These are phyloP conservation scores for Carex cristatella DNA, from an alignment of 176 grass and related monocot species.

Conservation along the genomic window DNA sequence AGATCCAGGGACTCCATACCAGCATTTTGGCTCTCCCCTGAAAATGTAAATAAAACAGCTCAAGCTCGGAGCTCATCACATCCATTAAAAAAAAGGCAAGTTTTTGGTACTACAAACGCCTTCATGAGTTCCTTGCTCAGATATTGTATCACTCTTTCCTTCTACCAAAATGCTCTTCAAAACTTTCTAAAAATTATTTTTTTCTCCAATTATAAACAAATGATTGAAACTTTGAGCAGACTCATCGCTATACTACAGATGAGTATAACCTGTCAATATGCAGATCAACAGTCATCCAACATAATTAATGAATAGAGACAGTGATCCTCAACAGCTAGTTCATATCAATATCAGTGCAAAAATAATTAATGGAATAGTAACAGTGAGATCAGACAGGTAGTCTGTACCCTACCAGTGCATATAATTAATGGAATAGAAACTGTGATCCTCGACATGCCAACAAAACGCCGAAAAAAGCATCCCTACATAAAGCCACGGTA, in stretches of 20 bases:
- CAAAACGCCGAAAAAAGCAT: slow-evolving; percentile 97
- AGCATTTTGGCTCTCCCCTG: slow-evolving; percentile 92
- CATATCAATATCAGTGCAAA: background rate
- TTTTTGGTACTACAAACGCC: slow-evolving; percentile 3
- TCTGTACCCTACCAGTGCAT: slow-evolving; percentile 66
- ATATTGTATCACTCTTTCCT: background rate
- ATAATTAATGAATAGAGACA: slow-evolving; percentile 86
- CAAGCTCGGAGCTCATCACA: background rate
- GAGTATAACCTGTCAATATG: background rate
- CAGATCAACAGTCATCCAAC: background rate
- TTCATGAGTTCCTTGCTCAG: background rate
- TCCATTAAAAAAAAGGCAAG: background rate
- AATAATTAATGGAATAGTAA: background rate
- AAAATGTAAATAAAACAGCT: slow-evolving; percentile 40
- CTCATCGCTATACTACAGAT: background rate
- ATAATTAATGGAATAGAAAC: slow-evolving; percentile 99
- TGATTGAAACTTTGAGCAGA: background rate
- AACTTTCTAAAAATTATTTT: background rate
- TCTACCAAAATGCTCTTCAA: background rate
- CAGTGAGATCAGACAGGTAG: background rate
- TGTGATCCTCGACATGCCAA: slow-evolving; percentile 96
- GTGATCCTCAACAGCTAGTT: slow-evolving; percentile 53
- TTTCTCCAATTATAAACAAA: background rate
- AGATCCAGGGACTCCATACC: slow-evolving; percentile 91
- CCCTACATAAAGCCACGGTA: slow-evolving; percentile 95